Evolutionary conservation across 164 flowering plant genomes (phyloP).

Genomic region (Piper longum): DNA sequence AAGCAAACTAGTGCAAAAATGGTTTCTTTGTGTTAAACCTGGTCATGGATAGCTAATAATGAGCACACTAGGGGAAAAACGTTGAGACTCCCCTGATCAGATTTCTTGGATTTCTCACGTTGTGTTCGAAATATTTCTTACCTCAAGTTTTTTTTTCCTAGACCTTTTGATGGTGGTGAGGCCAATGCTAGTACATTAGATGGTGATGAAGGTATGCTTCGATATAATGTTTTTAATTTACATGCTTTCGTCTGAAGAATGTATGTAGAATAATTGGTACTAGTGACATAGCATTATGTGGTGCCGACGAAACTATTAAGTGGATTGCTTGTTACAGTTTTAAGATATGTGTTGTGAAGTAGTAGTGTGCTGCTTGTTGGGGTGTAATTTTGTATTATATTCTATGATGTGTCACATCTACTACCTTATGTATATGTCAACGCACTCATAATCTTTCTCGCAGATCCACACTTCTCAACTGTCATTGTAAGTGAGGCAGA

Average conservation of each 20-base stretch:
- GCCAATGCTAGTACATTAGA: neutral
- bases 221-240: too few relatives aligned
- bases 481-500: slow-evolving; percentile 69
- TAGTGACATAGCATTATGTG: too few relatives aligned
- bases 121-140: neutral
- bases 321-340: too few relatives aligned
- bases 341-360: neutral
- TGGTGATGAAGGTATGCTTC: neutral
- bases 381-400: too few relatives aligned
- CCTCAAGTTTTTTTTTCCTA: neutral
- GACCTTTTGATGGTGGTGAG: neutral
- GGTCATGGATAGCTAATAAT: too few relatives aligned
- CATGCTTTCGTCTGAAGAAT: too few relatives aligned
- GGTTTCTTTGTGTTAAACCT: neutral
- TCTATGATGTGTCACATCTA: neutral
- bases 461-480: slow-evolving; percentile 71
- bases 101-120: neutral
- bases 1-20: neutral
- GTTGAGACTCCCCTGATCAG: neutral
- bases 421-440: too few relatives aligned
- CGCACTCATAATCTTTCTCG: slow-evolving; percentile 1
- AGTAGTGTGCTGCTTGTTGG: neutral
- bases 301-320: too few relatives aligned
- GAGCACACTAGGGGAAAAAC: too few relatives aligned
- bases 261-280: too few relatives aligned